Percentiles rank a stretch among this genome's conserved stretches.
Evolutionary conservation across 352 stramenopile species (phyloP).

Genomic region (Phytophthora syringae): DNA sequence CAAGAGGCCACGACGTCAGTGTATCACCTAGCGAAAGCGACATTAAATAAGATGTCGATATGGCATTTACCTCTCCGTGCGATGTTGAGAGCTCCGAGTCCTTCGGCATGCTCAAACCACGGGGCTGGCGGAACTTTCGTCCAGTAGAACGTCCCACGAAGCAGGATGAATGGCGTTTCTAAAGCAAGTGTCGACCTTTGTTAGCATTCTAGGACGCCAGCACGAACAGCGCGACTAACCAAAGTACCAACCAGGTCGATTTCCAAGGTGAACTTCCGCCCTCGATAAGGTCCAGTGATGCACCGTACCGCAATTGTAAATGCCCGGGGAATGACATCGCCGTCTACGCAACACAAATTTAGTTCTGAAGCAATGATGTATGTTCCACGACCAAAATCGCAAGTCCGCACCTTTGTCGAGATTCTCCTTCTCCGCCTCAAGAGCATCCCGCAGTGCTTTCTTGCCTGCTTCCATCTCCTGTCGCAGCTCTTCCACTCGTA

Average conservation of each 20-base stretch:
- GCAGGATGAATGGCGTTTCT: constrained; percentile 62
- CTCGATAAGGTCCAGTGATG: constrained; percentile 62
- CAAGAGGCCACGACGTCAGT: constrained; percentile 5
- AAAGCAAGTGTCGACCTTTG: neutral
- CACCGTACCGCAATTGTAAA: constrained; percentile 65
- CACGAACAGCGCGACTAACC: neutral
- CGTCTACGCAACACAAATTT: constrained; percentile 16
- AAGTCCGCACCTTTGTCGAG: constrained; percentile 32
- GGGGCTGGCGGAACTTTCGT: constrained; percentile 76
- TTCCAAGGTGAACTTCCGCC: constrained; percentile 63
- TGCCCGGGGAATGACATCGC: constrained; percentile 28
- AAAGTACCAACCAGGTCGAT: constrained; percentile 65
- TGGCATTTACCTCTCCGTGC: constrained; percentile 61
- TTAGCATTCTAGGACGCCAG: neutral
- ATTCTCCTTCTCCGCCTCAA: constrained; percentile 73
- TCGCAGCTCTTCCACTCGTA: constrained; percentile 51
- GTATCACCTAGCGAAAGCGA: neutral
- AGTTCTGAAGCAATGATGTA: neutral
- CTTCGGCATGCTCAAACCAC: constrained; percentile 79
- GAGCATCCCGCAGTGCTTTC: constrained; percentile 53
- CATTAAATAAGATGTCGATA: neutral
- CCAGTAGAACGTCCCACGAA: constrained; percentile 82
- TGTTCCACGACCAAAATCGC: neutral
- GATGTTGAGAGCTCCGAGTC: constrained; percentile 86
- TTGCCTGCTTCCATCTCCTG: constrained; percentile 63